These are phyloP conservation scores for Parathielavia hyrcaniae DNA, from an alignment of 495 filamentous ascomycete genomes.

Conservation along the genomic window DNA sequence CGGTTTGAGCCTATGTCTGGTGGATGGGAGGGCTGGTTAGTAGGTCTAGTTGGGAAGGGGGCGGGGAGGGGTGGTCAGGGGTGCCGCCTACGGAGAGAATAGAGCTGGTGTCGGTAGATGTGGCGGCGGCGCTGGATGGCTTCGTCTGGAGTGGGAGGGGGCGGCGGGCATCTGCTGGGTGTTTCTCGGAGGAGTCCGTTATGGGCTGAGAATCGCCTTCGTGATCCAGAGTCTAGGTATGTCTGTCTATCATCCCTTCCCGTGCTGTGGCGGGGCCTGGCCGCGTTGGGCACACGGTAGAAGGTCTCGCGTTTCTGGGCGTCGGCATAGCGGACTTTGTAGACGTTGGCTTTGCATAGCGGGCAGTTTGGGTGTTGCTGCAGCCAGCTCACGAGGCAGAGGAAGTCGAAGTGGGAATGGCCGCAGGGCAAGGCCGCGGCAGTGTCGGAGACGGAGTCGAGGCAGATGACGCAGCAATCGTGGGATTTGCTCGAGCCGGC, in stretches of 20 bases:
- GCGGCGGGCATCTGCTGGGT: constrained; percentile 15
- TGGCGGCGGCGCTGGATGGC: constrained; percentile 62
- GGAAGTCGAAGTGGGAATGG: constrained; percentile 75
- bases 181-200: constrained; percentile 2
- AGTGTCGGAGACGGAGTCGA: constrained; percentile 65
- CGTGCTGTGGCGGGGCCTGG: not conserved
- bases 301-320: constrained; percentile 50
- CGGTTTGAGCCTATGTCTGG: constrained; percentile 66
- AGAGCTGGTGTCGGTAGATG: constrained; percentile 70
- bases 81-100: constrained; percentile 57
- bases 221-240: not conserved
- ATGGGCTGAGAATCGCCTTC: not conserved
- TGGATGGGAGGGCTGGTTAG: not conserved
- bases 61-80: not conserved
- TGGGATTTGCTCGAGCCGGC: not conserved
- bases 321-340: constrained; percentile 59
- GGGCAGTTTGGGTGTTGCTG: constrained; percentile 68
- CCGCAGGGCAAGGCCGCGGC: constrained; percentile 67
- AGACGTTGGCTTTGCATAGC: constrained; percentile 66
- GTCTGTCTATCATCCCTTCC: not conserved
- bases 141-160: constrained; percentile 37
- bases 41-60: not conserved
- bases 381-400: constrained; percentile 79
- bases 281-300: constrained; percentile 34
- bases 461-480: constrained; percentile 62